Evolutionary conservation across 2,329 filamentous ascomycete genomes (phyloP).

Genomic region (Biscogniauxia marginata): DNA sequence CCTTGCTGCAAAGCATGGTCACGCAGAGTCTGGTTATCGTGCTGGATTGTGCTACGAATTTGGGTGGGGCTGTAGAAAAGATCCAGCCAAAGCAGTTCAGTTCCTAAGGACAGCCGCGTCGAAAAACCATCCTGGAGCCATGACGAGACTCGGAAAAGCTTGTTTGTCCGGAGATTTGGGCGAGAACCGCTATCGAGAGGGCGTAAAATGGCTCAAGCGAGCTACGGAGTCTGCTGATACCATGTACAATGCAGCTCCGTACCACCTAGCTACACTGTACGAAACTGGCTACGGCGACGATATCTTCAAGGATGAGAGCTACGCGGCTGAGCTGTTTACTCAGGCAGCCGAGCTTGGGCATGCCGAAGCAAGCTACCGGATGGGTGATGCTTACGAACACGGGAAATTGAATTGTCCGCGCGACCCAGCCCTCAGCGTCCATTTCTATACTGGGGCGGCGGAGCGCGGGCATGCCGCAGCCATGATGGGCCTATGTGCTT

Average conservation of each 20-base stretch:
- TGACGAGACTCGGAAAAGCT: slow-evolving; percentile 86
- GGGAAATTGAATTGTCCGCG: slow-evolving; percentile 82
- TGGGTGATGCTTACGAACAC: slow-evolving; percentile 97
- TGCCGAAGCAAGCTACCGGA: slow-evolving; percentile 76
- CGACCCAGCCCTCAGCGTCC: slow-evolving; percentile 89
- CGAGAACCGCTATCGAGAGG: slow-evolving; percentile 82
- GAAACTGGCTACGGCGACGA: slow-evolving; percentile 93
- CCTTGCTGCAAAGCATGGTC: slow-evolving; percentile 91
- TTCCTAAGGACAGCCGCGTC: slow-evolving; percentile 88
- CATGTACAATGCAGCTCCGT: slow-evolving; percentile 92
- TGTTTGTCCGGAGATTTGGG: slow-evolving; percentile 89
- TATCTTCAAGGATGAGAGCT: slow-evolving; percentile 84
- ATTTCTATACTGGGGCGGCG: slow-evolving; percentile 94
- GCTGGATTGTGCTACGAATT: slow-evolving; percentile 96
- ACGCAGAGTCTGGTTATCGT: slow-evolving; percentile 93
- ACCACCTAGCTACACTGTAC: slow-evolving; percentile 84
- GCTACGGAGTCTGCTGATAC: slow-evolving; percentile 84
- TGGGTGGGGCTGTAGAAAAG: slow-evolving; percentile 91
- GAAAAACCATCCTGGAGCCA: slow-evolving; percentile 92
- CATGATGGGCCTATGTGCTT: slow-evolving; percentile 98
- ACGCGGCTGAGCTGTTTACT: slow-evolving; percentile 91
- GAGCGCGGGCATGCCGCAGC: slow-evolving; percentile 78
- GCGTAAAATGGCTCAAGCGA: slow-evolving; percentile 93
- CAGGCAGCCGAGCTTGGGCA: slow-evolving; percentile 92
- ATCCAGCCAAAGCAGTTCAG: slow-evolving; percentile 87